Evolutionary conservation across 768 basidiomycete species (phyloP).

Genomic region (Lyophyllum decastes): DNA sequence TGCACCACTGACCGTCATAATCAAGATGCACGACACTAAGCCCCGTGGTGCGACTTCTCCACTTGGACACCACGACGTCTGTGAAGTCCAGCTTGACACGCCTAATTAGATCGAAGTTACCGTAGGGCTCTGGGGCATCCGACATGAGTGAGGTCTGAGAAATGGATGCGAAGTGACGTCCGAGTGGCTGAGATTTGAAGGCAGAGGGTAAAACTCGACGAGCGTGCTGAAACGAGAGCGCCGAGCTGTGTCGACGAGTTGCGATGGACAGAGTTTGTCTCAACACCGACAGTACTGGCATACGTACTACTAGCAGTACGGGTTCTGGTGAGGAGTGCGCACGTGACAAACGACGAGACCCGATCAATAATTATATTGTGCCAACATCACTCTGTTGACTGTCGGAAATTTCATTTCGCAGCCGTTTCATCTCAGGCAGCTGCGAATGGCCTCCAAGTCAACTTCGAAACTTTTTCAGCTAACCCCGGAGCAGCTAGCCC

Average conservation of each 20-base stretch:
- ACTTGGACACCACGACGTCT: constrained; percentile 83
- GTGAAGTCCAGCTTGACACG: constrained; percentile 76
- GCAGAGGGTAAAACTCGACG: constrained; percentile 2
- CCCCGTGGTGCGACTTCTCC: constrained; percentile 87
- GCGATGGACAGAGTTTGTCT: constrained; percentile 13
- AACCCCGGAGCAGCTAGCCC: constrained; percentile 59
- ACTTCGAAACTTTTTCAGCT: constrained; percentile 17
- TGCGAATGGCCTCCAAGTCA: constrained; percentile 8
- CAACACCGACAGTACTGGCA: constrained; percentile 15
- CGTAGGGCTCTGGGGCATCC: constrained; percentile 43
- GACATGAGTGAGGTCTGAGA: constrained; percentile 28
- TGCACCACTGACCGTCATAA: constrained; percentile 68
- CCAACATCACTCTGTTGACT: background rate
- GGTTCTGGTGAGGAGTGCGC: constrained; percentile 7
- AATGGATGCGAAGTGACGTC: constrained; percentile 10
- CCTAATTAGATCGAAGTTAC: constrained; percentile 85
- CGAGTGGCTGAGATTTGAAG: constrained; percentile 9
- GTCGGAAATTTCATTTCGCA: background rate
- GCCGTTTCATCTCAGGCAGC: constrained; percentile 1
- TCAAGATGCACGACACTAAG: constrained; percentile 88
- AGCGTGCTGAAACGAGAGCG: background rate
- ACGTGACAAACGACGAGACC: constrained; percentile 14
- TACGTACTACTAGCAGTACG: no score
- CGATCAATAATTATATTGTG: background rate
- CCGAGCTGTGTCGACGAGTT: constrained; percentile 8